Evolutionary conservation across 345 rosid genomes (phyloP).

Genomic region (Gossypium ekmanianum): DNA sequence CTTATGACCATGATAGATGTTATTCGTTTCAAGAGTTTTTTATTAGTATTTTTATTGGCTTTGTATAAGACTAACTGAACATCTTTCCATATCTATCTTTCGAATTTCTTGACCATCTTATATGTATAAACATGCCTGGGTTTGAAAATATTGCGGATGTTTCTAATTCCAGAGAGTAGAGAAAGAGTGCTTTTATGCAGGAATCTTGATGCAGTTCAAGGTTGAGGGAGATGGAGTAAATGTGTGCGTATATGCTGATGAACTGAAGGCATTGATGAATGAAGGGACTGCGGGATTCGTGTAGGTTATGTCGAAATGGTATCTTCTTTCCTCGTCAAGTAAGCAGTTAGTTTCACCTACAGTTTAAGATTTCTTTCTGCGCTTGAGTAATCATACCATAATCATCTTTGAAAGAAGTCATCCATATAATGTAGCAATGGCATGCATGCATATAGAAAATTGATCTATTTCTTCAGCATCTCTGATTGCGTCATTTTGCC

Average conservation of each 20-base stretch:
- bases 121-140: not conserved
- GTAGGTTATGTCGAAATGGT: not conserved
- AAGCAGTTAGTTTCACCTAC: not conserved
- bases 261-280: not conserved
- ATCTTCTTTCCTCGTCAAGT: not conserved
- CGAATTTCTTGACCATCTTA: not conserved
- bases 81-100: not conserved
- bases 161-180: not conserved
- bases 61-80: not conserved
- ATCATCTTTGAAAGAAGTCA: not conserved
- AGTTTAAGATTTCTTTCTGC: not conserved
- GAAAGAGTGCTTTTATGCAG: not conserved
- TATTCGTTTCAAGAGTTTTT: not conserved
- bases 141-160: not conserved
- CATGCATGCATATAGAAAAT: not conserved
- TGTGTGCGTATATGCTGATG: not conserved
- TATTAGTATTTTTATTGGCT: not conserved
- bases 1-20: too few species aligned
- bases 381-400: not conserved
- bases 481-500: not conserved
- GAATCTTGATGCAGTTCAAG: not conserved
- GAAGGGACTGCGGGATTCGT: not conserved
- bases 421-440: too few species aligned
- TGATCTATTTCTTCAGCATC: not conserved
- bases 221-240: not conserved